Evolutionary conservation across 305 asterid species (phyloP), one percentile per base, ranked within the genome.

Genomic region (Caryopteris hybrid): DNA sequence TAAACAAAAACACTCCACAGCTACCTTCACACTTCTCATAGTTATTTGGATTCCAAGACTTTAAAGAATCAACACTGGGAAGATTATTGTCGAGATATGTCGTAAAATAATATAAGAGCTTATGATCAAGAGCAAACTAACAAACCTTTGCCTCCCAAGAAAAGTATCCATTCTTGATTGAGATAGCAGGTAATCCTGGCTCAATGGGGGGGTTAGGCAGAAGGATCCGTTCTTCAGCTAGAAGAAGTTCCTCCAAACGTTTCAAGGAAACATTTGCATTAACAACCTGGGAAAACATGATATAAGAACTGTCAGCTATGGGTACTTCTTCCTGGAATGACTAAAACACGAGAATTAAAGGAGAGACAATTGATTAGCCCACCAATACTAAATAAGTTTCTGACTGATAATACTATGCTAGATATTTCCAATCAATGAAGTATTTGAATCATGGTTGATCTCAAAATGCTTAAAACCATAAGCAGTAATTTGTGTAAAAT

Each of bases 131-230:
- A 41, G 9, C 10, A 68, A 64, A 59, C 18, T 17, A 62, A 64
- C 73, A 57, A 70, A 90, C 97, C 97, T 88, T 85, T 61, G 91
- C 78, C 77, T 92, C 98, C 98, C 98, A 92, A 43, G 98, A 86
- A 82, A 92, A 92, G 81, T 76, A 43, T 50, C 97, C 98, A 68
- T 83, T 84, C 88, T 76, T 88, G 76, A 92, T 88, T 17, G 98
- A 88, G 81, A 92, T 85, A 58, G 91, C 90, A 61, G 97, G 96
- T 69, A 79, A 73, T 74, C 80, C 88, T 13, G 82, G 87, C 70
- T 88, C 86, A 68, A 85, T 64, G 64, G 91, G 90, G 68, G 91
- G 97, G 76, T 90, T 88, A 48, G 96, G 91, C 73, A 78, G 76
- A 77, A 92, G 95, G 58, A 79, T 64, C 64, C 89, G 78, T 60